Conservation (phyloP, 257 asterid genomes). For the Leptodermis oblonga region DNA sequence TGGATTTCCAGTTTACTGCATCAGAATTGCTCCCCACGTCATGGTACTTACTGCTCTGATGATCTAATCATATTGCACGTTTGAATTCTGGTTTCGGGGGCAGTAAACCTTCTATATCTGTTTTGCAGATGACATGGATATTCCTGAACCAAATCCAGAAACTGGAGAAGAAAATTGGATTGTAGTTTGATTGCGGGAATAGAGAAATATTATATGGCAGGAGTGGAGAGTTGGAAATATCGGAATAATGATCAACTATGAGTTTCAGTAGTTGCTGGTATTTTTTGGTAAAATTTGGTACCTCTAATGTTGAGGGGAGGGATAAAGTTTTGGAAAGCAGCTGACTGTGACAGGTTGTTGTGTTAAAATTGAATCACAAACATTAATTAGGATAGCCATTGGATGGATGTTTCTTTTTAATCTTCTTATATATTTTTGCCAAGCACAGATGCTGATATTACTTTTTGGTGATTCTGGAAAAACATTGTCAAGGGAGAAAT, state of each 20-base stretch:
- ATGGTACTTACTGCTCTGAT: conserved; percentile 58
- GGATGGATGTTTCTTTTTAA: no score
- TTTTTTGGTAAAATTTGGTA: conserved; percentile 15
- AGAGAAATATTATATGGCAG: not conserved
- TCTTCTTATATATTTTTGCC: not conserved
- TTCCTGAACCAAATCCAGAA: conserved; percentile 88
- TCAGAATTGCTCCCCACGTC: conserved; percentile 97
- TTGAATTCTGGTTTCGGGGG: not conserved
- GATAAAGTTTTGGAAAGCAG: conserved; percentile 7
- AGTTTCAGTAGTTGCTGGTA: conserved; percentile 18
- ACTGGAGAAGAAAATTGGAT: conserved; percentile 49
- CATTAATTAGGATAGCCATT: conserved; percentile 13
- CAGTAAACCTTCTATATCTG: not conserved
- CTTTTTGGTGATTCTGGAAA: not conserved
- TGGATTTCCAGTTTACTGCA: conserved; percentile 93
- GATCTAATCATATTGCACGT: not conserved
- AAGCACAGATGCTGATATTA: not conserved
- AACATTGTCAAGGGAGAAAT: not conserved
- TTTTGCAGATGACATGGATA: conserved; percentile 92
- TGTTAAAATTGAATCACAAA: conserved; percentile 3
- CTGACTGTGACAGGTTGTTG: conserved; percentile 24
- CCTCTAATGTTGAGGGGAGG: conserved; percentile 13
- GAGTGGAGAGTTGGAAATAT: conserved; percentile 21
- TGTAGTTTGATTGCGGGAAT: conserved; percentile 32
- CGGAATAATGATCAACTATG: conserved; percentile 27